Conservation (phyloP, 768 basidiomycete genomes). For the Tricholoma flavovirens region DNA sequence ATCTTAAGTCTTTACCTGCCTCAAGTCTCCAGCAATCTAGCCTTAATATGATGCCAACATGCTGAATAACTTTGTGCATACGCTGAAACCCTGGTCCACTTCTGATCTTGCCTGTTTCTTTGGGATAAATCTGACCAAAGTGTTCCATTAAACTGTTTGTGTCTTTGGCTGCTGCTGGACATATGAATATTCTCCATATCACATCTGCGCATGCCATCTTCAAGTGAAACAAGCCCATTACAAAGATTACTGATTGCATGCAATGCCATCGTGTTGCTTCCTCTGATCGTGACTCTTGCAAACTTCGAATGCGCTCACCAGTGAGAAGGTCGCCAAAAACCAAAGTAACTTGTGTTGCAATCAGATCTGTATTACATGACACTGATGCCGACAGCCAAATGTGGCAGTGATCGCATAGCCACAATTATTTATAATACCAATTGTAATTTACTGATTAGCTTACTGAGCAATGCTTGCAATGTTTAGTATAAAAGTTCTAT, state of each 20-base stretch:
- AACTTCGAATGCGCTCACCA: conserved; percentile 7
- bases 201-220: too few relatives aligned
- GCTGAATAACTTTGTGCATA: conserved; percentile 30
- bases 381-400: too few relatives aligned
- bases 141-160: conserved; percentile 13
- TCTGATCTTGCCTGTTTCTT: conserved; percentile 26
- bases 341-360: not conserved
- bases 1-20: not conserved
- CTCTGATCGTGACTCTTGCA: conserved; percentile 5
- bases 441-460: too few relatives aligned
- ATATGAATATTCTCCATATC: conserved; percentile 18
- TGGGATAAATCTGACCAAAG: conserved; percentile 16
- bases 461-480: too few relatives aligned
- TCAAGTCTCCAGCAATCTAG: conserved; percentile 27
- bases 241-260: conserved; percentile 14
- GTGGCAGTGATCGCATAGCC: too few relatives aligned
- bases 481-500: too few relatives aligned
- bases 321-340: conserved; percentile 12
- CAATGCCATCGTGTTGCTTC: conserved; percentile 11
- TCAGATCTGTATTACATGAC: too few relatives aligned
- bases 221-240: conserved; percentile 22
- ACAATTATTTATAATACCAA: too few relatives aligned
- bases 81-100: conserved; percentile 27
- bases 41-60: conserved; percentile 20
- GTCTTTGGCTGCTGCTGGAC: conserved; percentile 9